Evolutionary conservation across 1,284 basidiomycete species (phyloP), one percentile per base, ranked within the genome.

Genomic region (Boletus calvinii): DNA sequence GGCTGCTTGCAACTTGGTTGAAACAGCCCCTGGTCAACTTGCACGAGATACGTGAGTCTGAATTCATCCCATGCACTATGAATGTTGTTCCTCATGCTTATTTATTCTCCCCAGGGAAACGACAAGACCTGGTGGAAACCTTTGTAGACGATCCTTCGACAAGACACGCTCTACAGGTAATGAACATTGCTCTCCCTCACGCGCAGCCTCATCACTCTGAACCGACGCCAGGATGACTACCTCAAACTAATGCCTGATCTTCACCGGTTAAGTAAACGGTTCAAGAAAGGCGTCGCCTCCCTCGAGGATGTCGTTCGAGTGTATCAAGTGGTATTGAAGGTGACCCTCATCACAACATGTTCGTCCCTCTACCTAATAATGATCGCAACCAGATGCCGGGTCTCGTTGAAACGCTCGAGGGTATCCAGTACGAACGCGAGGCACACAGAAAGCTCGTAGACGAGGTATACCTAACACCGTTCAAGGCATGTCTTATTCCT

Each of bases 291-390:
- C 0, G 79, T 84, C 1, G 94, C 95, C 0, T 85, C 84, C 0
- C 78, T 99, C 7, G 95, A 99, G 65, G 96, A 99, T 60, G 94
- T 99, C 6, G 94, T 99, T 7, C 85, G 95, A 10, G 89, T 97
- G 0, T 99, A 98, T 69, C 96, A 99, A 68, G 92, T 94, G 1
- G 83, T 94, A 1, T 63, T 83, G 17, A 80, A 83, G 69, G 83
- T 84, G 47, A 51, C 11, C 4, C 43, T 55, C 29, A 47, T 12
- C 20, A 30, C 13, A 17, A 38, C 17, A 37, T 41, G 2, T 37
- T 41, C 22, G 8, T 42, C 38, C 34, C 37, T 39, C 35, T 32
- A 3, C 4, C 12, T 1, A 50, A 35, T 12, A 29, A 41, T 45
- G 22, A 39, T 26, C 20, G 1, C n/a, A 18, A 32, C 15, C 62